Conservation (phyloP, 306 rosid genomes). For the Macrotyloma uniflorum region DNA sequence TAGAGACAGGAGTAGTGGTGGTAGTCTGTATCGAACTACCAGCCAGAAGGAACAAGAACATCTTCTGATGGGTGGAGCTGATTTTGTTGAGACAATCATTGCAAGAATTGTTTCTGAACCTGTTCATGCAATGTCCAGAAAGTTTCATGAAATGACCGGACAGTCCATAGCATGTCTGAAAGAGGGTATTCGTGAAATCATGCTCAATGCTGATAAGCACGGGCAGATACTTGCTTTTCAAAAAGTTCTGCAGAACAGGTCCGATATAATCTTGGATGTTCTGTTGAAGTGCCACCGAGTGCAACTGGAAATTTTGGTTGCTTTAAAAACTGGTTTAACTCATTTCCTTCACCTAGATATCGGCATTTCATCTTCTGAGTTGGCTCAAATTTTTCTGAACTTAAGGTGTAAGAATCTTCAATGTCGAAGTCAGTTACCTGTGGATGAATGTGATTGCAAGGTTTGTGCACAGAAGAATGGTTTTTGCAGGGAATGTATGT, state of each 20-base stretch:
- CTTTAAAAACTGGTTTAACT: conserved; percentile 73
- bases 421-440: conserved; percentile 78
- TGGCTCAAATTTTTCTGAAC: conserved; percentile 86
- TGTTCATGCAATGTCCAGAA: conserved; percentile 70
- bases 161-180: conserved; percentile 59
- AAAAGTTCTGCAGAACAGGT: conserved; percentile 73
- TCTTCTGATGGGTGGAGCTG: conserved; percentile 58
- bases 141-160: conserved; percentile 75
- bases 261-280: conserved; percentile 72
- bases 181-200: conserved; percentile 68
- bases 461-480: conserved; percentile 84
- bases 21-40: conserved; percentile 70
- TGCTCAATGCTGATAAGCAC: conserved; percentile 72
- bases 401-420: conserved; percentile 73
- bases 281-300: conserved; percentile 73
- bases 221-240: conserved; percentile 63
- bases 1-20: conserved; percentile 71
- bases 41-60: conserved; percentile 79
- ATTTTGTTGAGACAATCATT: conserved; percentile 72
- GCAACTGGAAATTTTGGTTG: conserved; percentile 88
- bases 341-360: conserved; percentile 63
- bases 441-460: conserved; percentile 98
- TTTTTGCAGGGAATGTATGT: conserved; percentile 96
- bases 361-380: conserved; percentile 59
- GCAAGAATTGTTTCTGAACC: conserved; percentile 77